Conservation (phyloP, 192 early-diverging fungal genomes). For the Obelidium mucronatum region DNA sequence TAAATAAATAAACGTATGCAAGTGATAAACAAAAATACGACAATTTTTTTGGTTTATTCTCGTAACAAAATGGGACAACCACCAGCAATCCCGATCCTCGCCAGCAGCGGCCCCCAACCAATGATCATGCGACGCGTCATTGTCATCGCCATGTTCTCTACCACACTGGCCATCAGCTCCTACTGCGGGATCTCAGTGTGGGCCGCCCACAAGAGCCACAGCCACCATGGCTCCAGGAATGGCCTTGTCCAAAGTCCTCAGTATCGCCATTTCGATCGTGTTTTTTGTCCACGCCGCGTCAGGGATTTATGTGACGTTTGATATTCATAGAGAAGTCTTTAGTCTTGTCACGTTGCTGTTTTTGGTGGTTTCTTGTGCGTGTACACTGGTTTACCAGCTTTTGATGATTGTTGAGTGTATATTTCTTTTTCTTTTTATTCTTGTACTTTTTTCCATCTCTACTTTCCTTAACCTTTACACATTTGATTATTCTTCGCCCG, state of each 20-base stretch:
- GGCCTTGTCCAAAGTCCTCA: background rate
- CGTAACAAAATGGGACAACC: no score
- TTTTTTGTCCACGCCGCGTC: background rate
- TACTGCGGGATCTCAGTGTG: no score
- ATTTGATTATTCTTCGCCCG: no score
- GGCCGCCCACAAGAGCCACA: background rate
- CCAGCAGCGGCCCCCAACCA: no score
- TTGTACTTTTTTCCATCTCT: no score
- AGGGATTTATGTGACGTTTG: background rate
- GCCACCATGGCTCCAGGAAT: background rate
- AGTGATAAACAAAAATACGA: no score
- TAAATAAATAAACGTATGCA: no score
- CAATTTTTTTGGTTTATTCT: no score
- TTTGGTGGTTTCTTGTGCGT: conserved; percentile 7
- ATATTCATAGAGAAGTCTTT: background rate
- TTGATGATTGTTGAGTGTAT: background rate
- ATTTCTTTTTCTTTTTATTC: no score
- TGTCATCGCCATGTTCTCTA: background rate
- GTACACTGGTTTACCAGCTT: background rate
- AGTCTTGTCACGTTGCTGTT: background rate
- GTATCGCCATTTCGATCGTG: background rate
- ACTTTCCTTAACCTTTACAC: no score
- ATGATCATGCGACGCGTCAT: background rate
- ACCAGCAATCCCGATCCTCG: no score
- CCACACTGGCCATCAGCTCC: background rate